Evolutionary conservation across 768 basidiomycete genomes (phyloP), one percentile per base, ranked within the genome.

Genomic region (Panellus pusillus): DNA sequence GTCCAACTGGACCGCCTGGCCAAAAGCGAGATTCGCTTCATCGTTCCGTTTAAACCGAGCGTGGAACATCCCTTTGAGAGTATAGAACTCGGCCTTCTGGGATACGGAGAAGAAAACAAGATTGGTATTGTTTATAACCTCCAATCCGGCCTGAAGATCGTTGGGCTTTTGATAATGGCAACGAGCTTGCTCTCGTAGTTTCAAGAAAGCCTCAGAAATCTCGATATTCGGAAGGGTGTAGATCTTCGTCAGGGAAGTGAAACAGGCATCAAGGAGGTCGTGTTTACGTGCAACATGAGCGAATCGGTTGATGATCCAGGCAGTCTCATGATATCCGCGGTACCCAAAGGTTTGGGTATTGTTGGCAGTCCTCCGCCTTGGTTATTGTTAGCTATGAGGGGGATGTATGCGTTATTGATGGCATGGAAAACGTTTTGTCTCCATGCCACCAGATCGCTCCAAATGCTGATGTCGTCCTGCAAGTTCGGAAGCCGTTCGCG

Each of bases 301-400:
- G 66, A 99, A 98, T 14, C 97, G 88, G 68, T 99, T 99, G 75
- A 98, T 98, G 66, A 97, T 98, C 97, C 97, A 99, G 7, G 97
- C 97, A 0, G 94, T 98, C 74, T 99, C 97, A 66, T 99, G 97
- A 69, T 92, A 98, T 8, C 97, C 97, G 46, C 97, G 83, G 67
- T 93, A 98, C 7, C 94, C 96, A 65, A 85, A 90, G 1, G 92
- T 94, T 52, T 85, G 91, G 38, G 86, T 74, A 54, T 80, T 88
- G 35, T 74, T 79, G 19, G 81, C 72, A 15, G 81, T 72, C 40
- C 78, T 38, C 75, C 74, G 20, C 72, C 72, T 61, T 83, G 82
- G 54, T 77, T 80, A 32, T 74, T 76, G 7, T 73, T 77, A 7
- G 74, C 74, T 51, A 98, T 94, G 42, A 99, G 81, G 9, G 97